Evolutionary conservation across 2,329 filamentous ascomycete genomes (phyloP), one percentile per base, ranked within the genome.

Genomic region (Penicillium paneum): DNA sequence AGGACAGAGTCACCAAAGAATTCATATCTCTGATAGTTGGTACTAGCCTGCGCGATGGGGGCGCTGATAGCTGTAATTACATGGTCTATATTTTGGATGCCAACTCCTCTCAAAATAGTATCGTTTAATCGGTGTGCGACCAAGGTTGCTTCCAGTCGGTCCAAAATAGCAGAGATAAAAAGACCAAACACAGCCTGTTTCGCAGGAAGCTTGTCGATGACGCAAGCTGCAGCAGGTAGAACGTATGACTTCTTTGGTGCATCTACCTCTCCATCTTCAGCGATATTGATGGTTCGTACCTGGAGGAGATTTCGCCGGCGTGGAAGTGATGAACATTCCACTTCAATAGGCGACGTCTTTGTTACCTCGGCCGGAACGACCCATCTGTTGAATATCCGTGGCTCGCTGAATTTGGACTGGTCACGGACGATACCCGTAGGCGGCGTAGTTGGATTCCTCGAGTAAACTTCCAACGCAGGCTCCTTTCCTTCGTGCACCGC

Each of bases 1-100:
- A 97, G 78, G 1, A 96, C 78, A 0, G 85, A 85, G 65, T 97
- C 93, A 0, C 94, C 94, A 0, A 97, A 75, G 62, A 95, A 95
- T 68, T 97, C 94, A 0, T 96, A 76, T 3, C 88, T 80, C 64
- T 97, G 88, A 67, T 97, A 97, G 60, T 96, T 82, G 0, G 79
- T 80, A 1, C 75, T 69, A 44, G 86, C 84, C 2, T 71, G 67
- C 0, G 89, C 84, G 1, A 78, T 78, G 0, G 86, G 83, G 0
- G 89, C 78, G 47, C 82, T 89, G 46, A 95, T 86, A 1, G 92
- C 91, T 10, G 83, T 85, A 1, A 85, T 68, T 0, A 95, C 67
- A 32, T 88, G 74, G 0, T 75, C 71, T 3, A 83, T 59, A 58
- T 88, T 71, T 0, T 70, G 69, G 34, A 93, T 81, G 0, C 69